Conservation (phyloP, 2,329 filamentous ascomycete genomes). For the Fusarium domesticum region DNA sequence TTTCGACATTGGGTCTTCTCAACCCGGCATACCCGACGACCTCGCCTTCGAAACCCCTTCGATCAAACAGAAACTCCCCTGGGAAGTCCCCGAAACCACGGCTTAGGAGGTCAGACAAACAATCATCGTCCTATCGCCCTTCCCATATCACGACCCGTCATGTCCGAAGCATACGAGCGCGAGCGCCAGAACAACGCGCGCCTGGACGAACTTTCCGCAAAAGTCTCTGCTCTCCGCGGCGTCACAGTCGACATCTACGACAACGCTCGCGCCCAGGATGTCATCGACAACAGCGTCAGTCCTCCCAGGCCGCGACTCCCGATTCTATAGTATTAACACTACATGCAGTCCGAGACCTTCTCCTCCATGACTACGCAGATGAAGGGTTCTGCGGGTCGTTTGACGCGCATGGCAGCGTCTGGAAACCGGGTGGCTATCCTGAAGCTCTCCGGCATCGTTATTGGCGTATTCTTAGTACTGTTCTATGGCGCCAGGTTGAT, state of each 20-base stretch:
- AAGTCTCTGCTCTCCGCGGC: slow-evolving; percentile 86
- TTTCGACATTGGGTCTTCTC: background rate
- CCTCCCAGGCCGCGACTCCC: background rate
- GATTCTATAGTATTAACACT: slow-evolving; percentile 7
- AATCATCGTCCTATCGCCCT: too few species aligned
- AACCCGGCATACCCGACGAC: background rate
- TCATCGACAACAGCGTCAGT: slow-evolving; percentile 81
- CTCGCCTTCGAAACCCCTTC: too few species aligned
- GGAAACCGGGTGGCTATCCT: slow-evolving; percentile 90
- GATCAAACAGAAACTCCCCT: too few species aligned
- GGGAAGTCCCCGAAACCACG: too few species aligned
- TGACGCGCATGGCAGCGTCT: slow-evolving; percentile 85
- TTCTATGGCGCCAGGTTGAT: slow-evolving; percentile 70
- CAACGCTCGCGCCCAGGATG: slow-evolving; percentile 81
- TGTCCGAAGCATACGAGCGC: slow-evolving; percentile 77
- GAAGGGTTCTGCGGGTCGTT: slow-evolving; percentile 75
- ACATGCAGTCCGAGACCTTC: slow-evolving; percentile 75
- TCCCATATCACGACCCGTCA: slow-evolving; percentile 35
- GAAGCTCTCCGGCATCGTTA: slow-evolving; percentile 81
- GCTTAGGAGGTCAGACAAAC: too few species aligned
- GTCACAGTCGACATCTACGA: slow-evolving; percentile 98
- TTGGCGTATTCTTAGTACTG: slow-evolving; percentile 67
- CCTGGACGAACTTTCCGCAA: slow-evolving; percentile 83
- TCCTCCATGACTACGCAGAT: slow-evolving; percentile 79
- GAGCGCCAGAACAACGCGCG: slow-evolving; percentile 92